Evolutionary conservation across 164 flowering plant genomes (phyloP), one percentile per base, ranked within the genome.

Genomic region (Liriodendron chinense): DNA sequence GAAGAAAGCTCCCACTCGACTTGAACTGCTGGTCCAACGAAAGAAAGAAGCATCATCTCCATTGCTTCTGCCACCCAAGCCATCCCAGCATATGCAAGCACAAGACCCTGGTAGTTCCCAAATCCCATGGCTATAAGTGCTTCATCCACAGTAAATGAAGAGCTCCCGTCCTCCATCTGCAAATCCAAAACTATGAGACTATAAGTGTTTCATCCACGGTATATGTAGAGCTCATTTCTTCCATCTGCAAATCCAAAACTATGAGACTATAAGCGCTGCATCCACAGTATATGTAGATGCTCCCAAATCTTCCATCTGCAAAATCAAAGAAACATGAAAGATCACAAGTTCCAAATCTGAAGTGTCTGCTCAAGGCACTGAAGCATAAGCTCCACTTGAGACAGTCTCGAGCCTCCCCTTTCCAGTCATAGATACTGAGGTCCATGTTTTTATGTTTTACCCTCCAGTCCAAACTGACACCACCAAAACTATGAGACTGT

Each of bases 11-110:
- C 82, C 99, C 99, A 95, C 48, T 87, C 79, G 56, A 86, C 80
- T 72, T 85, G 87, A 76, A 95, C 91, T 20, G 98, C 91, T 23
- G 97, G 92, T 70, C 98, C 99, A 1, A 94, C 82, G 80, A 95
- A 92, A 18, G 98, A 92, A 4, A 94, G 91, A 78, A 96, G 88
- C 98, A 96, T 92, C 91, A 94, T 86, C 77, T 96, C 99, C 97
- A 94, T 94, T 47, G 98, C 98, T 85, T 96, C 99, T 24, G 95
- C 76, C 73, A 89, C 75, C 89, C 90, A 89, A 16, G 91, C 99
- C 84, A 92, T 87, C 72, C 98, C 96, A 67, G 97, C 94, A 83
- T 92, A 92, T 76, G 80, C 88, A 81, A 94, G 94, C 78, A 90
- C 87, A 20, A 86, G 81, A 76, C 66, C 63, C 78, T 96, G 99